A percentile compares a stretch with the other conserved stretches of the same genome.
Conservation (phyloP, 2,329 filamentous ascomycete genomes). For the Colletotrichum spinosum region DNA sequence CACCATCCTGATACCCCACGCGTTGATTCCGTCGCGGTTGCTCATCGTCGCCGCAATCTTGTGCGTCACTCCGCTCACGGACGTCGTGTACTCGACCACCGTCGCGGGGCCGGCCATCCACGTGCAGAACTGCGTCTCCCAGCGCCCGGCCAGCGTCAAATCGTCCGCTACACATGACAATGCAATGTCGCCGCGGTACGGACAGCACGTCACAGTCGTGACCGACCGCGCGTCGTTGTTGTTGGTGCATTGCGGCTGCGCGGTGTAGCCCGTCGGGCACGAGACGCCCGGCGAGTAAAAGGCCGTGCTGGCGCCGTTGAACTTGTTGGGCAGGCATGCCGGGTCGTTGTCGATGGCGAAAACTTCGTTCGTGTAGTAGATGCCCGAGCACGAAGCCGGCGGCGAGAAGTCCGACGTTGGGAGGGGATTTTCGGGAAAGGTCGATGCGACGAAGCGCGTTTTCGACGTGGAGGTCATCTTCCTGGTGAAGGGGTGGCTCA, state of each 20-base stretch:
- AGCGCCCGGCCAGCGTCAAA: conserved; percentile 31
- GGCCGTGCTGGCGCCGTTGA: conserved; percentile 33
- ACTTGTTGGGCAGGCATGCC: conserved; percentile 40
- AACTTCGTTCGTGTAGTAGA: conserved; percentile 37
- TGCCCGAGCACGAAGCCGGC: conserved; percentile 35
- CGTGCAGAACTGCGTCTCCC: conserved; percentile 41
- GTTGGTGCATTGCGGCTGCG: conserved; percentile 44
- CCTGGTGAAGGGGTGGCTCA: no score
- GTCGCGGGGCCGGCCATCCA: conserved; percentile 39
- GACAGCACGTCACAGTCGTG: conserved; percentile 45
- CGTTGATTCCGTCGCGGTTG: conserved; percentile 39
- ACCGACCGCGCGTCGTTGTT: conserved; percentile 40
- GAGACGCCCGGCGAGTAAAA: conserved; percentile 37
- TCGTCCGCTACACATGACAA: conserved; percentile 40
- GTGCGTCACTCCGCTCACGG: conserved; percentile 26
- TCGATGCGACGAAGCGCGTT: conserved; percentile 32
- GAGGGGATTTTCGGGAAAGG: conserved; percentile 38
- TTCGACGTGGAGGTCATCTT: conserved; percentile 8
- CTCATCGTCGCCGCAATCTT: conserved; percentile 33
- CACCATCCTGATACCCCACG: conserved; percentile 43
- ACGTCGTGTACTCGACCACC: conserved; percentile 35
- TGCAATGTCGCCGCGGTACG: conserved; percentile 37
- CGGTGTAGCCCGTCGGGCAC: conserved; percentile 37
- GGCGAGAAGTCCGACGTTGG: conserved; percentile 41
- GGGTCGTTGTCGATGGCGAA: conserved; percentile 38